Evolutionary conservation across 805 yeast species (phyloP).

Genomic region (Yarrowia alimentaria): DNA sequence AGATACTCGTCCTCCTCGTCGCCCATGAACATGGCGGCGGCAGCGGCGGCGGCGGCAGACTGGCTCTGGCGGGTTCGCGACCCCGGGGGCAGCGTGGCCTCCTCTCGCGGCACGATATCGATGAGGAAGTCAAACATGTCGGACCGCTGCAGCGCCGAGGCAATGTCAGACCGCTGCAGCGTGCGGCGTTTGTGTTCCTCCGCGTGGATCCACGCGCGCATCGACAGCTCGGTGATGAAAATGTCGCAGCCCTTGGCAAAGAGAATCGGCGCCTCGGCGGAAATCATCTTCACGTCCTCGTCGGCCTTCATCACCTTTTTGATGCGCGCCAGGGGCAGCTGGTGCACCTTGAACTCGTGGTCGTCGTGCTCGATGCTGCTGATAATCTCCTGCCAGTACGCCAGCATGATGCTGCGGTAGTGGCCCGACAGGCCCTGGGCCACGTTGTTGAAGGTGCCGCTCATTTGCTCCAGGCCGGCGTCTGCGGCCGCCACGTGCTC

Average conservation of each 20-base stretch:
- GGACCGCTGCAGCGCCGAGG: slow-evolving; percentile 88
- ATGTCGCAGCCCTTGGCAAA: slow-evolving; percentile 98
- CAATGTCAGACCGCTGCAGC: slow-evolving; percentile 88
- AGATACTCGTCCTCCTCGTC: slow-evolving; percentile 23
- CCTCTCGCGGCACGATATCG: slow-evolving; percentile 93
- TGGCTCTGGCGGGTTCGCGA: slow-evolving; percentile 14
- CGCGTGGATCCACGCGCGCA: slow-evolving; percentile 99
- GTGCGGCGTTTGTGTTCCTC: slow-evolving; percentile 95
- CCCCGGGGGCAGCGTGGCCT: slow-evolving; percentile 43
- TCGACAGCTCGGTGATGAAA: slow-evolving; percentile 92
- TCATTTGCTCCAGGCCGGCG: slow-evolving; percentile 33
- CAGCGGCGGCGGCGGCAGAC: slow-evolving; percentile 11
- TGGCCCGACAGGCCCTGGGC: slow-evolving; percentile 87
- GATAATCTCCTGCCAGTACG: slow-evolving; percentile 96
- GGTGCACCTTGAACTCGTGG: slow-evolving; percentile 85
- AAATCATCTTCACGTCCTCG: slow-evolving; percentile 94
- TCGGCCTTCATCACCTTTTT: slow-evolving; percentile 98
- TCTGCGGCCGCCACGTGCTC: not conserved
- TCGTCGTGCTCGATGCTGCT: slow-evolving; percentile 74
- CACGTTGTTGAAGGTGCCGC: slow-evolving; percentile 79
- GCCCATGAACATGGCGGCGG: slow-evolving; percentile 22
- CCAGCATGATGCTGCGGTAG: slow-evolving; percentile 85
- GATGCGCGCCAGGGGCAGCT: slow-evolving; percentile 91
- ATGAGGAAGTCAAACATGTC: slow-evolving; percentile 98
- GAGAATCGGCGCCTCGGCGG: slow-evolving; percentile 96